Percentiles rank a stretch among this genome's conserved stretches.
phyloP scores from a whole-genome alignment of 306 rosid species.

The Chamaecrista fasciculata region DNA sequence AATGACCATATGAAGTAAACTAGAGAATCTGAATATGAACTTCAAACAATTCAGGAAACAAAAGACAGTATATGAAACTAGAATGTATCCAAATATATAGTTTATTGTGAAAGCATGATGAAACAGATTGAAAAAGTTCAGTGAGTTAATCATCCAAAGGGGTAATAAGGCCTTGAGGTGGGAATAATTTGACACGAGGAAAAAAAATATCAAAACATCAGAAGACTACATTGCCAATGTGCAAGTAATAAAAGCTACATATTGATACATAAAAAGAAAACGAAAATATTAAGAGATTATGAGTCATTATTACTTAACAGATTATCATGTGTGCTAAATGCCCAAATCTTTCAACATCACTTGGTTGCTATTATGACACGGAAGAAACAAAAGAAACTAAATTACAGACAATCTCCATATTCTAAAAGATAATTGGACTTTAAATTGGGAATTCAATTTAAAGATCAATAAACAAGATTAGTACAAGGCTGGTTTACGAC shows the following conservation, averaged over 20 bases:
- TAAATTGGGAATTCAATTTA: neutral
- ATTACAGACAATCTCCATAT: neutral
- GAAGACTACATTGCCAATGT: neutral
- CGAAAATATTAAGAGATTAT: neutral
- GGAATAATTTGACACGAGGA: neutral
- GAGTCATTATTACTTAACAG: neutral
- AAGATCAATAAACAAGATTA: neutral
- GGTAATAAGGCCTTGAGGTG: neutral
- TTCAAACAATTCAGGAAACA: neutral
- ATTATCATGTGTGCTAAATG: neutral
- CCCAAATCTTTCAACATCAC: neutral
- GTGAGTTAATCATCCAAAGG: neutral
- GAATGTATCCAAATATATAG: neutral
- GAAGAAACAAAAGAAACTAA: neutral
- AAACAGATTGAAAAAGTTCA: neutral
- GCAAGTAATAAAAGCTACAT: neutral
- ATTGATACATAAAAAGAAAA: neutral
- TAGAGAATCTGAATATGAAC: neutral
- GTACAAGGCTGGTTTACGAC: neutral
- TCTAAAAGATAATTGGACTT: neutral
- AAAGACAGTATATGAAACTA: neutral
- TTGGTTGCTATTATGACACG: neutral
- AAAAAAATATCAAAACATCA: neutral
- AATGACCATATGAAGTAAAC: neutral
- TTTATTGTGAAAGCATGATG: neutral